Base-by-base conservation (phyloP, 345 rosid species). In the Moricandia arvensis region DNA sequence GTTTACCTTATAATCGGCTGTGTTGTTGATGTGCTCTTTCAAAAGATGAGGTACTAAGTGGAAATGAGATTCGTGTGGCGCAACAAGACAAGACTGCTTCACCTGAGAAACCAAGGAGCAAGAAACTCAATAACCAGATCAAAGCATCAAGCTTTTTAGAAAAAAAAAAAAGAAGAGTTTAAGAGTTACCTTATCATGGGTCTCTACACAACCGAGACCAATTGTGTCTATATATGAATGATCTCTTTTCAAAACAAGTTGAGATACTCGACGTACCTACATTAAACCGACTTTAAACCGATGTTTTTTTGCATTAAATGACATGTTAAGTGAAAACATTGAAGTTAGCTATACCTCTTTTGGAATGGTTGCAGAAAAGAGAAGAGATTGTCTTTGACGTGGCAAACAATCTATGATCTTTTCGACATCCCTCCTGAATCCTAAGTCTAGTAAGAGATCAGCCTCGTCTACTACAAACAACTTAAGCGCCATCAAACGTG, bases 391-490 rank as follows among this genome's bases (percentile, higher is more conserved):
- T 85, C 97, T 86, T 75, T 70, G 82, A 60, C 91, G 94, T 51
- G 97, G 99, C 75, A 95, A 79, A 77, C 97, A 89, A 68, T 93
- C 98, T 38, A 88, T 85, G 66, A 95, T 86, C 74, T 89, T 95
- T 73, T 96, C 99, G 65, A 96, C 83, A 55, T 96, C 98, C 82
- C 91, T 96, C 68, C 96, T 90, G 57, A 93, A 96, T 45, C 98
- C 98, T n/a, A 96, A 82, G 85, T 96, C 93, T 58, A 96, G 85
- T 37, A 96, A 85, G 75, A 86, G 96, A 82, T 89, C 99, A 78
- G 99, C 97, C 80, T 96, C 99, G 76, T 96, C 98, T 7, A 96
- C 86, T 84, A 93, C 76, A 60, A 96, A 88, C 96, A 96, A 88
- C 82, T 89, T 91, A 47, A 93, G 83, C 15, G 86, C 93, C 99